Base-by-base conservation (phyloP, 2,329 filamentous ascomycete genomes). In the Tolypocladium ovalisporum region DNA sequence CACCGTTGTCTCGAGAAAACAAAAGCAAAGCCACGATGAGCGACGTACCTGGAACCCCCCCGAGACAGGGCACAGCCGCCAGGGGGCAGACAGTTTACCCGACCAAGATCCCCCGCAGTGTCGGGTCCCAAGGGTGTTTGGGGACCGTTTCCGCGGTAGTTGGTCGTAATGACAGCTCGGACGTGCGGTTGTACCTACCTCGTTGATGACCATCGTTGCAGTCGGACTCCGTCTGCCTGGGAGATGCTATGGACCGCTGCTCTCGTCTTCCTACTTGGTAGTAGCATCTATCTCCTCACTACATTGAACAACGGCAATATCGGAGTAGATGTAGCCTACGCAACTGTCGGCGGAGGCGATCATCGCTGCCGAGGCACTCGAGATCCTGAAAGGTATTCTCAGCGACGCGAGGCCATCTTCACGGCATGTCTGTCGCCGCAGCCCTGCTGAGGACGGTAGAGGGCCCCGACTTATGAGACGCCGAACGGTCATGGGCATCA, bases 1-100 rank as follows among this genome's bases (percentile, higher is more conserved):
- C 54, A 52, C 47, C 49, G 59, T 63, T 63, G 34, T 56, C 62
- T 63, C 63, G 62, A 59, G 63, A 37, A 52, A 64, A 63, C 62
- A 63, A 62, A 54, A 54, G 54, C 51, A 55, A 57, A 22, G n/a
- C 52, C 29, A 10, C 8, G 36, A 22, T 39, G 22, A 54, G 44
- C 12, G n/a, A 24, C 37, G 34, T 39, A 44, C 36, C 22, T 34
- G 22, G 32, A n/a, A 19, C 35, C 19, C 12, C 54, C 24, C 29
- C 49, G 54, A 55, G 54, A 55, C 54, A 55, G 15, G 9, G 24
- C 27, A 42, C 9, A 8, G 15, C 22, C 27, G 29, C 13, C 17
- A 32, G 44, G 36, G 52, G 36, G 52, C 52, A 52, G 27, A 37
- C 39, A 37, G 29, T 51, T 54, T 53, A 29, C 53, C 35, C 36